phyloP scores from a whole-genome alignment of 2,329 filamentous ascomycete species.

The Ceratocystis harringtonii region DNA sequence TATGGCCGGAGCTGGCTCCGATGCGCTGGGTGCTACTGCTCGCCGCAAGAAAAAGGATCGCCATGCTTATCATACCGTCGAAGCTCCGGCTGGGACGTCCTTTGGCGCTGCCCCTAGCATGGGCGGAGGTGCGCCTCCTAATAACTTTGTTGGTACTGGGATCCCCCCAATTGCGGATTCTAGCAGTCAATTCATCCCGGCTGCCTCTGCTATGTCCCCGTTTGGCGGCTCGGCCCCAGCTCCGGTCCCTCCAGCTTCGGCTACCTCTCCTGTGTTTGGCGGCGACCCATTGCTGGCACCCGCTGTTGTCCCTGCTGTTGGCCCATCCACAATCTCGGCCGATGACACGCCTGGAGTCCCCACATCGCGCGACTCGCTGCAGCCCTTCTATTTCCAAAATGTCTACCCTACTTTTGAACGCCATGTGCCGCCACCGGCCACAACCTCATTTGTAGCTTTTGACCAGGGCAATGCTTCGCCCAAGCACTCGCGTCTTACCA shows the following conservation, averaged over 20 bases:
- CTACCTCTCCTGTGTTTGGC: conserved; percentile 33
- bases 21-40: conserved; percentile 28
- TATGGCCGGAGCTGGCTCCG: conserved; percentile 13
- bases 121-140: conserved; percentile 23
- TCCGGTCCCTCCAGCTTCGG: conserved; percentile 24
- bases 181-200: conserved; percentile 26
- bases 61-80: conserved; percentile 80
- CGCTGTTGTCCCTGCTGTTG: conserved; percentile 23
- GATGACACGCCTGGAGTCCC: conserved; percentile 91
- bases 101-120: conserved; percentile 50
- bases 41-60: conserved; percentile 85
- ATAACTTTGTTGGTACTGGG: conserved; percentile 7
- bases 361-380: conserved; percentile 63
- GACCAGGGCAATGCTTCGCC: conserved; percentile 96
- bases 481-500: conserved; percentile 76
- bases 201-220: conserved; percentile 15
- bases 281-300: conserved; percentile 20
- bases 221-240: conserved; percentile 22
- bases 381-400: conserved; percentile 72
- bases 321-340: conserved; percentile 52
- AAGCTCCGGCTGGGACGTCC: conserved; percentile 47
- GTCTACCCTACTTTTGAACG: conserved; percentile 93
- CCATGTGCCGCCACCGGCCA: conserved; percentile 76
- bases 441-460: conserved; percentile 78
- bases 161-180: conserved; percentile 6